A percentile compares a stretch with the other conserved stretches of the same genome.
These are phyloP conservation scores for Pyronema omphalodes DNA, from an alignment of 495 filamentous ascomycete species.

Conservation along the genomic window DNA sequence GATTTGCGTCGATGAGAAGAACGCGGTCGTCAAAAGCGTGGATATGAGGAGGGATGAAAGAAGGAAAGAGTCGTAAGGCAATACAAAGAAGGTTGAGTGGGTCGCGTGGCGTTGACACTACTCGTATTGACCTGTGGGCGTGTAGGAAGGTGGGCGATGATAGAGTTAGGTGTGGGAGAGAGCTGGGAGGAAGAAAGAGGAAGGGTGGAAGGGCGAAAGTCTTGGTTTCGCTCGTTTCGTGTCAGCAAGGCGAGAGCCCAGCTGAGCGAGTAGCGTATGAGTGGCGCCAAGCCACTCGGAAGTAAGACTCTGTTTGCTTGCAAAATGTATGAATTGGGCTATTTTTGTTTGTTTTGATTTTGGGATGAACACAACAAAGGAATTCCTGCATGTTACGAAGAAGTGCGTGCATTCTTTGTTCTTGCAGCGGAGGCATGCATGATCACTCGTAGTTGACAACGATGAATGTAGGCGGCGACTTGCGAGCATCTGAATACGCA, in stretches of 20 bases:
- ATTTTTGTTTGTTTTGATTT: too few species aligned
- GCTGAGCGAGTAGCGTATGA: neutral
- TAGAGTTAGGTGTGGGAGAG: slow-evolving; percentile 22
- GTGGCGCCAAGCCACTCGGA: too few species aligned
- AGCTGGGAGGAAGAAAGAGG: slow-evolving; percentile 44
- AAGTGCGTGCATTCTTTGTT: too few species aligned
- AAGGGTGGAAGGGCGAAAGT: slow-evolving; percentile 22
- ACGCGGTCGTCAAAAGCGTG: slow-evolving; percentile 15
- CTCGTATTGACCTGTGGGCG: slow-evolving; percentile 7
- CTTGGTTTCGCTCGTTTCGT: neutral
- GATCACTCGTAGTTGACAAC: too few species aligned
- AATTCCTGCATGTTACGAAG: too few species aligned
- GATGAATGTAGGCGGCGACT: too few species aligned
- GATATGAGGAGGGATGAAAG: slow-evolving; percentile 10
- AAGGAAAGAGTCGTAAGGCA: slow-evolving; percentile 5
- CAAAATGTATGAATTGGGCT: too few species aligned
- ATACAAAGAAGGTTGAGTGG: neutral
- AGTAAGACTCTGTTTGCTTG: too few species aligned
- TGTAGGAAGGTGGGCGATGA: neutral
- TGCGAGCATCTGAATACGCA: too few species aligned
- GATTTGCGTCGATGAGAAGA: slow-evolving; percentile 10
- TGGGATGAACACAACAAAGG: too few species aligned
- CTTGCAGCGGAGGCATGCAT: too few species aligned
- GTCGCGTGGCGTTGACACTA: neutral
- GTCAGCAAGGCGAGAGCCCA: neutral